A percentile compares a stretch with the other conserved stretches of the same genome.
These are phyloP conservation scores for Spergularia bocconei DNA, from an alignment of 148 eudicot genomes.

Conservation along the genomic window DNA sequence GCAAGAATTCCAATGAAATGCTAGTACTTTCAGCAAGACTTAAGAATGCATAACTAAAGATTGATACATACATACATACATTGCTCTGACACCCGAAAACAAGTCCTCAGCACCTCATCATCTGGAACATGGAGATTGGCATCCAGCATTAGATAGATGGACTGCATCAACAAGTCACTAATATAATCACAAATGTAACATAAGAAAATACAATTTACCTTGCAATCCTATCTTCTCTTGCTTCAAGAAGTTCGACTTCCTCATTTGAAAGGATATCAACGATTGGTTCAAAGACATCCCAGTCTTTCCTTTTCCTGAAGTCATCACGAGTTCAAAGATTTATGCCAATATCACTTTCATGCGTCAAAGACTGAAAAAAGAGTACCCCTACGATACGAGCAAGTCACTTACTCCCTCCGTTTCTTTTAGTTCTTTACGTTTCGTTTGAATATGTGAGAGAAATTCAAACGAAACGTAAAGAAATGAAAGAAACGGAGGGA, in stretches of 20 bases:
- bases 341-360: background rate
- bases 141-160: background rate
- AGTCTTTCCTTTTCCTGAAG: constrained; percentile 86
- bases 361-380: background rate
- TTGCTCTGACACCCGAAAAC: background rate
- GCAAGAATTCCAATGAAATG: no score
- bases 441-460: no score
- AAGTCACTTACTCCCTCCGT: no score
- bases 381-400: background rate
- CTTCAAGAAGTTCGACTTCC: constrained; percentile 89
- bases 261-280: constrained; percentile 90
- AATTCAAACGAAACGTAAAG: no score
- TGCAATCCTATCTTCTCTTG: constrained; percentile 66
- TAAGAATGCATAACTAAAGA: background rate
- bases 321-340: background rate
- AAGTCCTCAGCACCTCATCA: background rate
- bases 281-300: constrained; percentile 92
- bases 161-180: background rate
- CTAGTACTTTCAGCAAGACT: background rate
- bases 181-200: background rate
- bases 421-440: no score
- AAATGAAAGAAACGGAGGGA: no score
- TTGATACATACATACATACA: background rate
- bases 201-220: constrained; percentile 25
- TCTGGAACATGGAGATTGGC: background rate